These are phyloP conservation scores for Vicia faba DNA, from an alignment of 306 rosid species.

Conservation along the genomic window DNA sequence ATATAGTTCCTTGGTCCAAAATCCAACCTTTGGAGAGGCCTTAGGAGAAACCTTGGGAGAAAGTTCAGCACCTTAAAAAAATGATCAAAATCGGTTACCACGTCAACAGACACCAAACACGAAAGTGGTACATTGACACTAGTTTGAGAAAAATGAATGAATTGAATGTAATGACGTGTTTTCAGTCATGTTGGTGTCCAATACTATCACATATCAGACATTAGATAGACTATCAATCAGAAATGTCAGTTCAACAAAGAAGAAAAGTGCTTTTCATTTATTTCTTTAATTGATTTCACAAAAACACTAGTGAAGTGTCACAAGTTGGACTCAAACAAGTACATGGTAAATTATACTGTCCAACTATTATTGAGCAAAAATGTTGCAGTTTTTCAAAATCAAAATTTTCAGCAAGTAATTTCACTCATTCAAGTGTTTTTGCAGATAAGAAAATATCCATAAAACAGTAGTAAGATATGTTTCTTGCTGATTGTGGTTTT, in stretches of 20 bases:
- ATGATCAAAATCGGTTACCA: conserved; percentile 22
- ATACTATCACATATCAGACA: not conserved
- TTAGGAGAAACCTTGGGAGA: conserved; percentile 23
- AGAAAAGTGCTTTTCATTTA: not conserved
- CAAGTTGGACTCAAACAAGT: not conserved
- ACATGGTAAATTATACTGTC: not conserved
- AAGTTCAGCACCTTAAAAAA: conserved; percentile 35
- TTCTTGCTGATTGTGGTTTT: too few species aligned
- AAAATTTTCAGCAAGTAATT: too few species aligned
- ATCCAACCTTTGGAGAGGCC: conserved; percentile 26
- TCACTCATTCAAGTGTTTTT: too few species aligned
- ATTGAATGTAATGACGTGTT: not conserved
- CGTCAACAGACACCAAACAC: conserved; percentile 1
- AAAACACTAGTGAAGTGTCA: not conserved
- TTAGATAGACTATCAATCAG: not conserved
- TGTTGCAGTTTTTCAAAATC: too few species aligned
- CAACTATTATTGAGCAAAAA: too few species aligned
- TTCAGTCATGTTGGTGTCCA: not conserved
- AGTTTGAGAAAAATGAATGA: not conserved
- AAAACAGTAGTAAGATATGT: too few species aligned
- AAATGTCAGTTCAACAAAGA: not conserved
- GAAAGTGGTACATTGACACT: not conserved
- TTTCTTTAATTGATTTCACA: not conserved
- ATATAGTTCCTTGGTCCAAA: conserved; percentile 30
- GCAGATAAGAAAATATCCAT: too few species aligned